A percentile compares a stretch with the other conserved stretches of the same genome.
Conservation (phyloP, 2,329 filamentous ascomycete species). For the Epichloe gansuensis region DNA sequence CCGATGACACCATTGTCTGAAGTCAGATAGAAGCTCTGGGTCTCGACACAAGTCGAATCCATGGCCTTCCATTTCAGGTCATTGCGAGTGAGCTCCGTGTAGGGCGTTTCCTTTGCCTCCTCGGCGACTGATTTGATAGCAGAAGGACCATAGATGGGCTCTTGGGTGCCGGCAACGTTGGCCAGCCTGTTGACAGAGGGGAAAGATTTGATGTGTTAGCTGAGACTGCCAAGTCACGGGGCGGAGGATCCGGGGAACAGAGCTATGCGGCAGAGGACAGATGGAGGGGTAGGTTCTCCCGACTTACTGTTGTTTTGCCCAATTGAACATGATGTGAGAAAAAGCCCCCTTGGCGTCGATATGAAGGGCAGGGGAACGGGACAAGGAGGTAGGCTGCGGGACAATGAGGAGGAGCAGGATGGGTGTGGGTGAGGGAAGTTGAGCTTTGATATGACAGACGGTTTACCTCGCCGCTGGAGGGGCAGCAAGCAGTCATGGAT, state of each 20-base stretch:
- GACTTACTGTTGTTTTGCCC: constrained; percentile 80
- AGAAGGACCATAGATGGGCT: constrained; percentile 84
- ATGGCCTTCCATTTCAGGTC: constrained; percentile 73
- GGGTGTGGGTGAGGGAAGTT: background rate
- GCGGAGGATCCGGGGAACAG: background rate
- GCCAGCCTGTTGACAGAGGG: constrained; percentile 36
- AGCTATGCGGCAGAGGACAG: background rate
- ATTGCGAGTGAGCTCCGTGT: constrained; percentile 63
- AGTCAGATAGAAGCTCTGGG: constrained; percentile 85
- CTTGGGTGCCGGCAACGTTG: constrained; percentile 85
- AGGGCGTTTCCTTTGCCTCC: constrained; percentile 65
- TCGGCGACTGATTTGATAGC: constrained; percentile 78
- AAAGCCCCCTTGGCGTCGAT: background rate
- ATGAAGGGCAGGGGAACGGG: background rate
- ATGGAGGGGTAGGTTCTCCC: constrained; percentile 5
- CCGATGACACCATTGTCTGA: constrained; percentile 64
- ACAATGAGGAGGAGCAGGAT: background rate
- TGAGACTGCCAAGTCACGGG: constrained; percentile 4
- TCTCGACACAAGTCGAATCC: constrained; percentile 84
- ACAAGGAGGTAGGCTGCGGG: background rate
- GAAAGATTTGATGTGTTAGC: constrained; percentile 5
- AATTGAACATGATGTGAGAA: constrained; percentile 66
- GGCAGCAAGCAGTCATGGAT: background rate
- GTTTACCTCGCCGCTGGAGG: background rate
- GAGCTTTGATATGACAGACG: background rate